Percentiles rank a stretch among this genome's conserved stretches.
phyloP scores from a whole-genome alignment of 192 early-diverging fungal species.

The Entomortierella beljakovae region DNA sequence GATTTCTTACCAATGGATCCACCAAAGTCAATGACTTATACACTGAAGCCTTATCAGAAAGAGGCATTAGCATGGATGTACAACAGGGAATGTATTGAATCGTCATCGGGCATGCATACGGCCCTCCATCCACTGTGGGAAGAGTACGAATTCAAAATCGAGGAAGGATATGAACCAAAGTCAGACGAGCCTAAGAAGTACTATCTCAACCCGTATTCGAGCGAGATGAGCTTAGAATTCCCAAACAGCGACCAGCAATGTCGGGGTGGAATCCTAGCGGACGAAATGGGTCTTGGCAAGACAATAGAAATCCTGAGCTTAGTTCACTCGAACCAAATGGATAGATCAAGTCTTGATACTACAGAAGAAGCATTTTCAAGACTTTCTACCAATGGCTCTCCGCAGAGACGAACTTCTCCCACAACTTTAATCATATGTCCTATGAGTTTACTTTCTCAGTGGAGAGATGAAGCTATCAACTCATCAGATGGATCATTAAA shows the following conservation, averaged over 20 bases:
- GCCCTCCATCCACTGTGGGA: conserved; percentile 68
- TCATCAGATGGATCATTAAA: conserved; percentile 52
- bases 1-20: conserved; percentile 59
- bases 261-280: conserved; percentile 67
- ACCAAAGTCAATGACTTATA: conserved; percentile 56
- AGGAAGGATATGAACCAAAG: conserved; percentile 32
- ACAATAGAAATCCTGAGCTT: conserved; percentile 70
- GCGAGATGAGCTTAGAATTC: conserved; percentile 61
- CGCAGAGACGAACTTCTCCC: conserved; percentile 28
- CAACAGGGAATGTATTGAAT: conserved; percentile 46
- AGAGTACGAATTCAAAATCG: conserved; percentile 58
- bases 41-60: conserved; percentile 62
- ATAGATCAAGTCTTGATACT: conserved; percentile 12
- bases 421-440: conserved; percentile 67
- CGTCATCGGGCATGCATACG: conserved; percentile 18
- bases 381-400: conserved; percentile 16
- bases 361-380: conserved; percentile 20
- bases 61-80: conserved; percentile 67
- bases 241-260: conserved; percentile 57
- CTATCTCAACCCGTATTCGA: conserved; percentile 62
- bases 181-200: conserved; percentile 32
- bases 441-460: conserved; percentile 65
- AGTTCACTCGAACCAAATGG: conserved; percentile 57
- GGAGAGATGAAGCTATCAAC: conserved; percentile 62
- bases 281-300: conserved; percentile 71